Conservation (phyloP, 2,329 filamentous ascomycete genomes). For the Thielaviopsis punctulata region DNA sequence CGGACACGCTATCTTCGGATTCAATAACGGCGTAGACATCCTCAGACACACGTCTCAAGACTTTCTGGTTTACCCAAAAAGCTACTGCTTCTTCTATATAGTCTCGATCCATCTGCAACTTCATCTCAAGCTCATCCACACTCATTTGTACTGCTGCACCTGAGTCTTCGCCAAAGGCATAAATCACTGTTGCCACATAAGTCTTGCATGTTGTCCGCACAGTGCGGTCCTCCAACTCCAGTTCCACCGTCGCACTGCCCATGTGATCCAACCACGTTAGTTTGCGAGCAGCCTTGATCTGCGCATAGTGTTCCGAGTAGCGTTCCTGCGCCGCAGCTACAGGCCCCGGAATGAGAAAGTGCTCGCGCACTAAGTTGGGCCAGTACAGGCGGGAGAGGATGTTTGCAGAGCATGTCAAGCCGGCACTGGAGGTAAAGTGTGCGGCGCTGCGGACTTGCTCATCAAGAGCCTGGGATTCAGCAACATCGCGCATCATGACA, state of each 20-base stretch:
- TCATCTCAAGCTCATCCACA: constrained; percentile 32
- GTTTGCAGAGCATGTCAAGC: constrained; percentile 49
- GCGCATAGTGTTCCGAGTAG: constrained; percentile 63
- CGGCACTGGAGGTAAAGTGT: constrained; percentile 7
- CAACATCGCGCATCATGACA: constrained; percentile 90
- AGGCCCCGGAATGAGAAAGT: constrained; percentile 43
- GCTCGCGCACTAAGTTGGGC: constrained; percentile 56
- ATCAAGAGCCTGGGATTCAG: constrained; percentile 65
- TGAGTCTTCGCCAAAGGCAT: constrained; percentile 43
- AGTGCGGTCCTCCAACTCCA: constrained; percentile 67
- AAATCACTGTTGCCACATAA: constrained; percentile 76
- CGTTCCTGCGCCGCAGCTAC: constrained; percentile 44
- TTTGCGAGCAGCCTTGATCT: constrained; percentile 67
- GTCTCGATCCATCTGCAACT: constrained; percentile 57
- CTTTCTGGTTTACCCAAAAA: constrained; percentile 54
- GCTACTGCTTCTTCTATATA: constrained; percentile 48
- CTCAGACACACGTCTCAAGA: constrained; percentile 39
- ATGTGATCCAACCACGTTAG: constrained; percentile 76
- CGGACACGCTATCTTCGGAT: constrained; percentile 24
- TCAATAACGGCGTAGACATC: constrained; percentile 54
- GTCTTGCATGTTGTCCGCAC: constrained; percentile 58
- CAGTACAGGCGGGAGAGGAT: constrained; percentile 88
- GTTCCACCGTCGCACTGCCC: constrained; percentile 61
- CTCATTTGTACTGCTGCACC: constrained; percentile 17
- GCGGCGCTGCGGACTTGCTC: constrained; percentile 8